Conservation (phyloP, 2,329 filamentous ascomycete genomes). For the Penicillium concentricum region DNA sequence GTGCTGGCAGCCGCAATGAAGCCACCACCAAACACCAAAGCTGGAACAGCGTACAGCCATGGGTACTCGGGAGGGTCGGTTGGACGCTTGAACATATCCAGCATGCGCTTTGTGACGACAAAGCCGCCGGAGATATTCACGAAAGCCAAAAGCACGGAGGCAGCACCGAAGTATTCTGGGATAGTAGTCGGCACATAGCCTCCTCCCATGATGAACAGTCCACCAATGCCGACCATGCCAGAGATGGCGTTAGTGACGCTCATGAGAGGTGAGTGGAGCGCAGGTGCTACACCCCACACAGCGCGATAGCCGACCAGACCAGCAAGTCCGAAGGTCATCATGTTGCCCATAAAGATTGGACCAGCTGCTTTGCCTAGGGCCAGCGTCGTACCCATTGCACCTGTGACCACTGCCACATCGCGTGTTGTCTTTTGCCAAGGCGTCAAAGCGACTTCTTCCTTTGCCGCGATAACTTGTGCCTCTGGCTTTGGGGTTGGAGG, state of each 20-base stretch:
- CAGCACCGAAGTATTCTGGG: conserved; percentile 73
- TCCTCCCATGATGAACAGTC: conserved; percentile 84
- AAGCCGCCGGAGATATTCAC: conserved; percentile 88
- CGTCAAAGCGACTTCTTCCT: conserved; percentile 65
- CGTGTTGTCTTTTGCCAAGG: conserved; percentile 79
- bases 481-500: conserved; percentile 55
- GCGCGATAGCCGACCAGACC: conserved; percentile 84
- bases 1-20: conserved; percentile 77
- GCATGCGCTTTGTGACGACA: conserved; percentile 88
- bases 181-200: conserved; percentile 75
- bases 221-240: conserved; percentile 85
- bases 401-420: conserved; percentile 72
- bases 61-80: conserved; percentile 87
- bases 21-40: conserved; percentile 73
- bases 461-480: conserved; percentile 47
- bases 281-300: conserved; percentile 81
- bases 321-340: conserved; percentile 79
- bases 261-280: conserved; percentile 86
- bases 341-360: conserved; percentile 83
- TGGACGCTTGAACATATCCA: conserved; percentile 84
- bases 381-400: conserved; percentile 72
- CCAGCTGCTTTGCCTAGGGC: conserved; percentile 78
- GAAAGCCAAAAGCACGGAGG: conserved; percentile 80
- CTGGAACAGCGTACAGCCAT: conserved; percentile 81
- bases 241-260: conserved; percentile 92